Conservation (phyloP, 139 green algal species). For the Nannochloris sp. region DNA sequence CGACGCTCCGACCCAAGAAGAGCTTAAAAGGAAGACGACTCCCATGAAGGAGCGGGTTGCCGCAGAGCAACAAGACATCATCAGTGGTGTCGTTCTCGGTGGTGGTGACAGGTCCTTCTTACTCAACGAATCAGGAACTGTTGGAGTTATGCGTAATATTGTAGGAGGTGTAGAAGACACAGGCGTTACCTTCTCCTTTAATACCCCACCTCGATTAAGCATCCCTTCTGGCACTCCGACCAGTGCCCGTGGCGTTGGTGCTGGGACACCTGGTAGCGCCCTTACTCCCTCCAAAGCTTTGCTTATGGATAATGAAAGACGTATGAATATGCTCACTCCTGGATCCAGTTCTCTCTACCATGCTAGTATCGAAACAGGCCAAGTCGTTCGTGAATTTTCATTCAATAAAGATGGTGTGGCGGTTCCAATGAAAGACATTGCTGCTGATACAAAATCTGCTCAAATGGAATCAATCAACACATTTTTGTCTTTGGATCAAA, state of each 20-base stretch:
- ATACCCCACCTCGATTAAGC: constrained; percentile 8
- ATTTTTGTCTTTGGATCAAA: constrained; percentile 86
- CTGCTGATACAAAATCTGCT: constrained; percentile 64
- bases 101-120: constrained; percentile 71
- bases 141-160: constrained; percentile 87
- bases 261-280: not conserved
- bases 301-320: constrained; percentile 66
- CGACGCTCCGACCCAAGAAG: constrained; percentile 5
- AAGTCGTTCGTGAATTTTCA: constrained; percentile 73
- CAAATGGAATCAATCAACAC: constrained; percentile 56
- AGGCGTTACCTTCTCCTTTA: constrained; percentile 29
- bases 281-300: constrained; percentile 37
- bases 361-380: constrained; percentile 53
- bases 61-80: constrained; percentile 19
- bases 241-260: not conserved
- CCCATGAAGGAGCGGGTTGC: constrained; percentile 26
- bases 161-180: constrained; percentile 55
- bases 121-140: constrained; percentile 45
- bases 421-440: constrained; percentile 68
- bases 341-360: constrained; percentile 46
- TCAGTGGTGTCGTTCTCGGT: constrained; percentile 47
- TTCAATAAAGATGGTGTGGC: constrained; percentile 86
- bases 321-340: constrained; percentile 84
- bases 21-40: constrained; percentile 18
- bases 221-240: not conserved